These are phyloP conservation scores for Boletus sp. DNA, from an alignment of 768 basidiomycete species.

Conservation along the genomic window DNA sequence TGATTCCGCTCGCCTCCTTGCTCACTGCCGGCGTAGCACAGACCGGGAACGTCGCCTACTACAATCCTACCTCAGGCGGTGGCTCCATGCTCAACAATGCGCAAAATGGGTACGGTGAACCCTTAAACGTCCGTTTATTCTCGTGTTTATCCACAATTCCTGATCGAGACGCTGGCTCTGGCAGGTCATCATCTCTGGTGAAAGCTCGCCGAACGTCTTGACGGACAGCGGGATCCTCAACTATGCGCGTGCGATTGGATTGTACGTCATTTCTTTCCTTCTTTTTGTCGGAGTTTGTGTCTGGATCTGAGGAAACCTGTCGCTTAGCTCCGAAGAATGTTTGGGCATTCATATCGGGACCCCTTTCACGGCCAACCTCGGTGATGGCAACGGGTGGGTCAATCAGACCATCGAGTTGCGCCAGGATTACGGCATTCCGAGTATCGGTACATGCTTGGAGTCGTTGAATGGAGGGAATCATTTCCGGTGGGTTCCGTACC, in stretches of 20 bases:
- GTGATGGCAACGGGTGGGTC: conserved; percentile 45
- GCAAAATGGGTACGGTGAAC: conserved; percentile 39
- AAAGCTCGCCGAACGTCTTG: conserved; percentile 56
- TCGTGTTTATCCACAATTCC: no score
- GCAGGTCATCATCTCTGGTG: conserved; percentile 63
- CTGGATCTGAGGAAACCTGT: background rate
- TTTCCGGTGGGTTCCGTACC: conserved; percentile 36
- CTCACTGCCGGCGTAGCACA: background rate
- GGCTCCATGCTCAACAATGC: conserved; percentile 46
- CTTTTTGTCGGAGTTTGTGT: no score
- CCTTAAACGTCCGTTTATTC: conserved; percentile 39
- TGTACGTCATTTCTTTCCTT: conserved; percentile 39
- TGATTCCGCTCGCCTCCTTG: conserved; percentile 3
- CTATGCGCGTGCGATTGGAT: conserved; percentile 60
- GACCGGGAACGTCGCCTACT: conserved; percentile 27
- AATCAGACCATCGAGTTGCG: conserved; percentile 46
- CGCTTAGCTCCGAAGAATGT: conserved; percentile 40
- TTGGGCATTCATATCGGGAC: conserved; percentile 35
- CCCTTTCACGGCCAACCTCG: conserved; percentile 43
- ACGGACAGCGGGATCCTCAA: conserved; percentile 56
- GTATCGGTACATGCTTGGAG: conserved; percentile 46
- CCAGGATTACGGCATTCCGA: conserved; percentile 38
- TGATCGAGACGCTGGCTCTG: background rate
- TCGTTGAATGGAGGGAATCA: conserved; percentile 47
- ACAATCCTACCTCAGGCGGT: conserved; percentile 35